Base-by-base conservation (phyloP, 2,329 filamentous ascomycete genomes). In the Stagonosporopsis tanaceti region DNA sequence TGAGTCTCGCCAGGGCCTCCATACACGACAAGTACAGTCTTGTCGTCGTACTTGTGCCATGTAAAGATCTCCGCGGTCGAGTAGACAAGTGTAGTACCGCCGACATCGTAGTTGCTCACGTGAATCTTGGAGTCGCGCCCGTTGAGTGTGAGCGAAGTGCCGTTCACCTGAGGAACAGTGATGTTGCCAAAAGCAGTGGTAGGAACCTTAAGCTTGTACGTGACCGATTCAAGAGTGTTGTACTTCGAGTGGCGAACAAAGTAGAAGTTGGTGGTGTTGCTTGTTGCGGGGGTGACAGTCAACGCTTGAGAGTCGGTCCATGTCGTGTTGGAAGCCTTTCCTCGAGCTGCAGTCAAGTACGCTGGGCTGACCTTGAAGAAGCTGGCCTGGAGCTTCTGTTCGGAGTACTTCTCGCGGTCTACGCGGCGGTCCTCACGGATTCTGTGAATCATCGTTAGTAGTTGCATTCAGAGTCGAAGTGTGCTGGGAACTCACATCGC, bases 371-470 rank as follows among this genome's bases (percentile, higher is more conserved):
- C 89, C 64, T 88, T 88, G 50, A 91, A 74, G 74, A 94, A 94
- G 64, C 91, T 89, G 25, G 85, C 89, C 61, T 91, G 79, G 1
- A 94, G 83, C 69, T 94, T 95, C 25, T 91, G 80, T 72, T 95
- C 90, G 39, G 87, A 88, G 72, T 92, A 94, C 72, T 94, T 94
- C 70, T 93, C 89, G 2, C 90, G 84, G 27, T 82, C 77, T 3
- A 94, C 79, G 1, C 83, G 83, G 24, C 91, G 83, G 39, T 90
- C 87, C 69, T 95, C 91, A 1, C 83, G 82, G 50, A 94, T 91
- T 15, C 6, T 82, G 79, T 4, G 30, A 12, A 32, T 14, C 7
- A 32, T 6, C 30, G 30, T 27, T 27, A 27, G 25, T 8, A 27
- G 5, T 8, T 27, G 25, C 25, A 27, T 27, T 8, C 2, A 27